Conservation (phyloP, 495 filamentous ascomycete species). For the Aspergillus bertholletiae region DNA sequence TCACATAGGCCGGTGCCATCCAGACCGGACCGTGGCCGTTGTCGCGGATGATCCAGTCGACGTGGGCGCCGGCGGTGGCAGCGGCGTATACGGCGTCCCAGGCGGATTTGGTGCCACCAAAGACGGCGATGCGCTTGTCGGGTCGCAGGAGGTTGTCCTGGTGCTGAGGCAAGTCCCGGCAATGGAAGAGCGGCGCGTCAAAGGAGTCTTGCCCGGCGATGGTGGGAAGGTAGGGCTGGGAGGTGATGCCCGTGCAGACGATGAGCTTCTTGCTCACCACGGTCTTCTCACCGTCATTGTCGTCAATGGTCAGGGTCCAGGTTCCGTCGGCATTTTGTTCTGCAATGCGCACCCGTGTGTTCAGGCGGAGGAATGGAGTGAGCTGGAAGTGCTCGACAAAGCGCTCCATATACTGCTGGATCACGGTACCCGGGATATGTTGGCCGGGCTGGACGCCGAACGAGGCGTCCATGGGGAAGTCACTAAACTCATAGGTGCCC, state of each 20-base stretch:
- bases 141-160: constrained; percentile 30
- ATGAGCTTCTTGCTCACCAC: constrained; percentile 58
- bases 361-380: constrained; percentile 47
- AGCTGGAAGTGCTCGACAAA: constrained; percentile 61
- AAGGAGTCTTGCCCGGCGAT: constrained; percentile 51
- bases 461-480: constrained; percentile 66
- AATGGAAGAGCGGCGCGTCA: constrained; percentile 59
- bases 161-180: constrained; percentile 49
- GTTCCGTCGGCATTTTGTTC: constrained; percentile 38
- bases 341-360: constrained; percentile 48
- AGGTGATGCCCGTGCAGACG: constrained; percentile 68
- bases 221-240: constrained; percentile 51
- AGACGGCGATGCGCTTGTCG: constrained; percentile 49
- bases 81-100: constrained; percentile 74
- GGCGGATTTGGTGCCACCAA: constrained; percentile 72
- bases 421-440: constrained; percentile 64
- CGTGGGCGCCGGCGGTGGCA: constrained; percentile 58
- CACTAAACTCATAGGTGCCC: constrained; percentile 66
- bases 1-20: constrained; percentile 66
- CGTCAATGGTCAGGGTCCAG: constrained; percentile 33
- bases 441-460: constrained; percentile 59
- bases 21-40: constrained; percentile 70
- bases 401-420: constrained; percentile 63
- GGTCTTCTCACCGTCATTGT: constrained; percentile 6
- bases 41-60: constrained; percentile 77